These are phyloP conservation scores for Ustilago esculenta DNA, from an alignment of 1,284 basidiomycete species.

Conservation along the genomic window DNA sequence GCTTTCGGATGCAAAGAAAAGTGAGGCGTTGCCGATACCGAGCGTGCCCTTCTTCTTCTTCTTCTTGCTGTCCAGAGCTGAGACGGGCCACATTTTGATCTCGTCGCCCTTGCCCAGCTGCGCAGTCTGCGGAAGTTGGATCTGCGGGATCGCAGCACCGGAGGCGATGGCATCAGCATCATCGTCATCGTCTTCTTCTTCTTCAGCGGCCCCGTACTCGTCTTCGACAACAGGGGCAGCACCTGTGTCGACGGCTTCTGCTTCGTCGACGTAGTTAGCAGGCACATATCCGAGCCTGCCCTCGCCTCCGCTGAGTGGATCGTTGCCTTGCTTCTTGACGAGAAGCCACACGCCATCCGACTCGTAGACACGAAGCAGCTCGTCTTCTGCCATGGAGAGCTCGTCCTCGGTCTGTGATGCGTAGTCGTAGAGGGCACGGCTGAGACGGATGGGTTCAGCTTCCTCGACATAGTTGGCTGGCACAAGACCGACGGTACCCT, in stretches of 20 bases:
- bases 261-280: slow-evolving; percentile 66
- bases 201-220: slow-evolving; percentile 23
- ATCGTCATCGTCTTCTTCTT: slow-evolving; percentile 52
- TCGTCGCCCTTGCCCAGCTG: slow-evolving; percentile 57
- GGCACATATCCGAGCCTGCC: slow-evolving; percentile 62
- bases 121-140: slow-evolving; percentile 40
- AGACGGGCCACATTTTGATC: slow-evolving; percentile 66
- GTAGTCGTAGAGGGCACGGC: slow-evolving; percentile 64
- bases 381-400: slow-evolving; percentile 60
- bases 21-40: slow-evolving; percentile 63
- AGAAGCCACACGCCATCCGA: slow-evolving; percentile 62
- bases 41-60: slow-evolving; percentile 65
- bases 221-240: slow-evolving; percentile 44
- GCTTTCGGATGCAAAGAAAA: slow-evolving; percentile 66
- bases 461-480: slow-evolving; percentile 66
- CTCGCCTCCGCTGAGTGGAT: slow-evolving; percentile 49
- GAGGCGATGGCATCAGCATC: slow-evolving; percentile 19
- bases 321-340: slow-evolving; percentile 60
- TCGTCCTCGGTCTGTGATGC: slow-evolving; percentile 63
- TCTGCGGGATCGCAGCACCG: slow-evolving; percentile 45
- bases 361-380: slow-evolving; percentile 61
- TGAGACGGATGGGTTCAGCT: slow-evolving; percentile 59
- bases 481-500: slow-evolving; percentile 57
- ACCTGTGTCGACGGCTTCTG: slow-evolving; percentile 53
- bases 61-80: slow-evolving; percentile 61